These are phyloP conservation scores for Cyamopsis tetragonoloba DNA, from an alignment of 306 rosid species.

Conservation along the genomic window DNA sequence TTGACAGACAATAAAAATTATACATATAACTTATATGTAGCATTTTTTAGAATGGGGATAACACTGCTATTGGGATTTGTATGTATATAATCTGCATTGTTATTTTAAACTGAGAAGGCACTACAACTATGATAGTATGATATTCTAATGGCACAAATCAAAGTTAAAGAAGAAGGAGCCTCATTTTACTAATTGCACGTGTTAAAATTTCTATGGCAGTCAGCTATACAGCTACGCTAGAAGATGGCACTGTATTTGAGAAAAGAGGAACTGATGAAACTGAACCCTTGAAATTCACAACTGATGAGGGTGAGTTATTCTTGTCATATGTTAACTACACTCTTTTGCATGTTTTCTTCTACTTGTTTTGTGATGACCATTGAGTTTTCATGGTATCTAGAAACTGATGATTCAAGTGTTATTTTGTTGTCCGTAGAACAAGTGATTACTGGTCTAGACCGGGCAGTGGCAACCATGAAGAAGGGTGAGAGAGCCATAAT, in stretches of 20 bases:
- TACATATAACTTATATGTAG: neutral
- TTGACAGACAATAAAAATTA: neutral
- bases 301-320: constrained; percentile 58
- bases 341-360: neutral
- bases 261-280: constrained; percentile 50
- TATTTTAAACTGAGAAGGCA: neutral
- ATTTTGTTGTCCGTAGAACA: constrained; percentile 43
- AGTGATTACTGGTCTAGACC: constrained; percentile 64
- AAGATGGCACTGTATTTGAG: constrained; percentile 69
- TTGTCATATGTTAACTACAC: neutral
- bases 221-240: constrained; percentile 50
- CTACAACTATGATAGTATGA: neutral
- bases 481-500: constrained; percentile 61
- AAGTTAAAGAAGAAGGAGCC: neutral
- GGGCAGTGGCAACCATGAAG: constrained; percentile 64
- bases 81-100: neutral
- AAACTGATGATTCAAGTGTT: constrained; percentile 2
- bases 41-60: neutral
- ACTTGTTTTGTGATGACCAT: neutral
- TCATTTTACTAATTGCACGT: constrained; percentile 10
- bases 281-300: constrained; percentile 52
- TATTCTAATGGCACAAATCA: neutral
- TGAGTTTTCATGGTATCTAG: neutral
- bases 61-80: neutral
- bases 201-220: constrained; percentile 38